Base-by-base conservation (phyloP, 495 filamentous ascomycete genomes). In the Aspergillus coremiiformis region DNA sequence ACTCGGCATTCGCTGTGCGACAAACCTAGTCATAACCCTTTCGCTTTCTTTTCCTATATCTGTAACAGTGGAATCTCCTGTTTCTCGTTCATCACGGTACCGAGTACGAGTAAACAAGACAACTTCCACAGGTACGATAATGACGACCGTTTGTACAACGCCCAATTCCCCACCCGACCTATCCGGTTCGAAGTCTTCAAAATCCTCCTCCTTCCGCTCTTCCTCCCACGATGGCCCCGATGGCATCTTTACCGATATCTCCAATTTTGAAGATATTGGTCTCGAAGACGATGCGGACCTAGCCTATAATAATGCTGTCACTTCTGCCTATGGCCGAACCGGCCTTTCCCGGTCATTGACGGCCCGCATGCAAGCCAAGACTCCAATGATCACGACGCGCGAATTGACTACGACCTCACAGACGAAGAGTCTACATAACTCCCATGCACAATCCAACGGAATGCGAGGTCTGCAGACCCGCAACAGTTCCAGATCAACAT, bases 191-290 rank as follows among this genome's bases (percentile, higher is more conserved):
- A 92, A 89, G 62, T 93, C 88, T 51, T 94, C 89, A 51, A 93
- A 94, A 64, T 88, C 85, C 29, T 93, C 89, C 14, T 93, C 90
- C n/a, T 84, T 90, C 53, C 84, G 83, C 57, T 94, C 87, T 14
- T 87, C 85, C 12, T 82, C 86, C 23, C 80, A 82, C 39, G 84
- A 84, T 37, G 86, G 84, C 57, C 77, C 83, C 24, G 80, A 82
- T 50, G 78, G 75, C 51, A 78, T 79, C 52, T 75, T 87, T 37
- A 78, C 81, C 27, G 85, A 92, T 62, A 78, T 83, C 35, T 78
- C 77, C 45, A 84, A 96, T 60, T 96, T 97, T 60, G 93, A 98
- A 66, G 93, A 97, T 45, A 95, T 96, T 57, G 87, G 86, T 9
- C 79, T 98, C 7, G 80, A 86, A 42, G 90, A 96, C 60, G 81